Evolutionary conservation across 108 stramenopile species (phyloP), one percentile per base, ranked within the genome.

Genomic region (Skeletonema costatum): DNA sequence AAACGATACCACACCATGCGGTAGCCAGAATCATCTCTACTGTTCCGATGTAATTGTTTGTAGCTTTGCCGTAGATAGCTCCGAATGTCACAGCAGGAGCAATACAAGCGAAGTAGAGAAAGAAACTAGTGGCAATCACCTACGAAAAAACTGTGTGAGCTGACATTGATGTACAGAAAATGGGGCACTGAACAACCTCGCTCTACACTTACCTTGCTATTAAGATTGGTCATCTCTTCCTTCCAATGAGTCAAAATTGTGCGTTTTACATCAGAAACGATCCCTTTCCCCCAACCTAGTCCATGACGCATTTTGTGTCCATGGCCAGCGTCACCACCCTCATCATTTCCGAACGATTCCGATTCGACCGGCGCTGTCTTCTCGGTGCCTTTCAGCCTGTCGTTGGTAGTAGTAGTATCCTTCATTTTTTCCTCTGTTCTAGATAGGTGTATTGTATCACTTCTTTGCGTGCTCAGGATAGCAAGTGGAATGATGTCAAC

Each of bases 51-150:
- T 60, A 61, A 50, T 90, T 89, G 44, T 66, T 69, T 0, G 94
- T 93, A 13, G 81, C 77, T 68, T 83, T 76, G 7, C 71, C 76
- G 41, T 87, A 87, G n/a, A 77, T 53, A 14, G 86, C 86, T 16
- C 86, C 71, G 71, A 91, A 91, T 0, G 88, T 87, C 14, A 96
- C 65, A 7, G 93, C 88, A 11, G 95, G 95, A 33, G 91, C 74
- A 32, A 96, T 83, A 66, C 85, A 88, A 56, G 95, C 85, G 63
- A 94, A 88, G 81, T 86, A 96, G 2, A 96, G 71, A 66, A 96
- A 88, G 31, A 90, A 53, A 0, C 84, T 60, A 1, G 79, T 77
- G n/a, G 87, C 87, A 63, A 87, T 51, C 2, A 81, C 82, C 71
- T 79, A 72, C 10, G n/a, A 5, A 36, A 32, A 9, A n/a, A 29